Conservation (phyloP, 192 early-diverging fungal genomes). For the Backusella circina region DNA sequence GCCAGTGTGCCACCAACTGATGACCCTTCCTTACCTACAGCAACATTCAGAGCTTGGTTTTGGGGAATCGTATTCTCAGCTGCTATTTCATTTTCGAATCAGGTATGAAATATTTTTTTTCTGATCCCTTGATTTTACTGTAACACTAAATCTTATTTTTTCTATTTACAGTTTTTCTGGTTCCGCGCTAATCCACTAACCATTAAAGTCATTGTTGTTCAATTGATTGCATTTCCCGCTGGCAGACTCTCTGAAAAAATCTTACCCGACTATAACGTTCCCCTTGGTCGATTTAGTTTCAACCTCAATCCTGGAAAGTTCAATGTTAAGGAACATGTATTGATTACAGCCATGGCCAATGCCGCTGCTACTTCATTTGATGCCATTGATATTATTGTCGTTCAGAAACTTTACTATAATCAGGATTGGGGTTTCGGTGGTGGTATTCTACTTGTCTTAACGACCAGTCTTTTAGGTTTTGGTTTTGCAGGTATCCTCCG, state of each 20-base stretch:
- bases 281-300: constrained; percentile 43
- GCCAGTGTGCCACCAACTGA: constrained; percentile 70
- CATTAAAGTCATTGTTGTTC: constrained; percentile 65
- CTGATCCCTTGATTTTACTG: neutral
- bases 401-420: constrained; percentile 66
- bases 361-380: constrained; percentile 69
- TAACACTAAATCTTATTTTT: neutral
- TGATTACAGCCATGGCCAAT: constrained; percentile 76
- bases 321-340: constrained; percentile 85
- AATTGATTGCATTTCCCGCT: constrained; percentile 73
- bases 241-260: constrained; percentile 63
- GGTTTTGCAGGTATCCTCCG: constrained; percentile 38
- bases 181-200: constrained; percentile 81
- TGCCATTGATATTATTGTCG: constrained; percentile 72
- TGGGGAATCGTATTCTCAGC: constrained; percentile 65
- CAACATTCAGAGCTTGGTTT: constrained; percentile 72
- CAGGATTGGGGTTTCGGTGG: constrained; percentile 60
- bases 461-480: constrained; percentile 55
- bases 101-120: constrained; percentile 19
- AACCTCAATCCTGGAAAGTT: constrained; percentile 83
- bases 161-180: constrained; percentile 61
- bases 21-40: constrained; percentile 56
- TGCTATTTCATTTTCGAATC: constrained; percentile 65
- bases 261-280: constrained; percentile 52
- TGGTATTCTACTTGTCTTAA: constrained; percentile 63